Base-by-base conservation (phyloP, 345 rosid species). In the Rhodamnia argentea region DNA sequence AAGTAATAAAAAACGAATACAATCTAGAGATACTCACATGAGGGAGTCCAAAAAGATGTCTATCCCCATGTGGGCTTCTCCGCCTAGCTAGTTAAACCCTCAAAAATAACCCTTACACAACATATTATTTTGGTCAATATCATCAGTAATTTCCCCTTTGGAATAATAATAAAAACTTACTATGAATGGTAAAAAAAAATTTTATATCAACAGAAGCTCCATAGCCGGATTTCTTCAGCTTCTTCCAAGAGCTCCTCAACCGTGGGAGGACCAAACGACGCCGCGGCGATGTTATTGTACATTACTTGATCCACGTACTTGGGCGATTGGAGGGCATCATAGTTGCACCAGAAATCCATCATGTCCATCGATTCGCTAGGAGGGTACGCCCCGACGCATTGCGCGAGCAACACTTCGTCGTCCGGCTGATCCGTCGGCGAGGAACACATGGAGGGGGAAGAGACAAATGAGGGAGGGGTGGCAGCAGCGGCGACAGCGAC, bases 191-290 rank as follows among this genome's bases (percentile, higher is more conserved):
- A 32, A 37, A 70, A 40, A 23, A 18, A 27, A 58, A 37, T 32
- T 18, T 27, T 11, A 23, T 55, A 84, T 92, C 91, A 92, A 88
- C 94, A 90, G 89, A 96, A 96, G 88, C 92, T 95, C 99, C 99
- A 96, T 32, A 96, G 90, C 84, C 92, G 92, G 90, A 96, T 92
- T 85, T 95, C 96, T 27, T 90, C 89, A 27, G 83, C 93, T 87
- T 93, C 96, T 83, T 93, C 95, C 76, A 89, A 89, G 62, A 93
- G 90, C 88, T 94, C 95, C 87, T 95, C 96, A 40, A 89, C 56
- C 84, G 62, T 26, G 13, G 90, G 81, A 18, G 90, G 89, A 83
- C 90, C 92, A 40, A 92, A 90, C 6, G 89, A 84, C 74, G 86
- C 88, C 18, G 88, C 89, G 75, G 83, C 89, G 83, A 92, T 90